Evolutionary conservation across 306 rosid species (phyloP), one percentile per base, ranked within the genome.

Genomic region (Vigna hirtella): DNA sequence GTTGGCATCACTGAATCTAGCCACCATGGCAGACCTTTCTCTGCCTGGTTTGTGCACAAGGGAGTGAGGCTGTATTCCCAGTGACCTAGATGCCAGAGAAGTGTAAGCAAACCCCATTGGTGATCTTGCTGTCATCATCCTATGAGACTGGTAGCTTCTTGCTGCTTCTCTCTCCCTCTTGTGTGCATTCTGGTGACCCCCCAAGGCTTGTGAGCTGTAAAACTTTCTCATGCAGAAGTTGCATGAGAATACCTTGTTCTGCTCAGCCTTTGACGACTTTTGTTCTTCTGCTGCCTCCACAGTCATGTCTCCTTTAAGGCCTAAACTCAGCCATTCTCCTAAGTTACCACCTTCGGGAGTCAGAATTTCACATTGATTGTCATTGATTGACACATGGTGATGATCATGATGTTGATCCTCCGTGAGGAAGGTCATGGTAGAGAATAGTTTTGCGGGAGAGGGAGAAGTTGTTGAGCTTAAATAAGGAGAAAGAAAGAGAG

Each of bases 151-250:
- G 74, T 70, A 77, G 48, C 89, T 85, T 63, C 86, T 89, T 14
- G 90, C 90, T 13, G 89, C 90, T 79, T 89, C 91, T 83, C 96
- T 86, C 71, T 91, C 96, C 65, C 90, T 89, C 69, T 89, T 89
- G 83, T 91, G 93, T 64, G 96, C 96, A 78, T 91, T 91, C 72
- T 91, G 96, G 85, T 91, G 96, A 66, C 96, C 96, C 24, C 96
- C 93, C 40, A 91, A 79, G 45, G 93, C 96, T 73, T 89, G 96
- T 64, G 96, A 91, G 42, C 90, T 91, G 59, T 84, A 87, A 48
- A 91, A 91, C 73, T 87, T 91, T 72, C 96, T 89, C 90, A 84
- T 82, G 85, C 93, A 91, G 51, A 89, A 91, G 65, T 86, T 91
- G 88, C 96, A 89, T 34, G 90, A 87, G 77, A 84, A 89, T 3